phyloP scores from a whole-genome alignment of 352 stramenopile genomes.

The Phytopythium mirpurense region DNA sequence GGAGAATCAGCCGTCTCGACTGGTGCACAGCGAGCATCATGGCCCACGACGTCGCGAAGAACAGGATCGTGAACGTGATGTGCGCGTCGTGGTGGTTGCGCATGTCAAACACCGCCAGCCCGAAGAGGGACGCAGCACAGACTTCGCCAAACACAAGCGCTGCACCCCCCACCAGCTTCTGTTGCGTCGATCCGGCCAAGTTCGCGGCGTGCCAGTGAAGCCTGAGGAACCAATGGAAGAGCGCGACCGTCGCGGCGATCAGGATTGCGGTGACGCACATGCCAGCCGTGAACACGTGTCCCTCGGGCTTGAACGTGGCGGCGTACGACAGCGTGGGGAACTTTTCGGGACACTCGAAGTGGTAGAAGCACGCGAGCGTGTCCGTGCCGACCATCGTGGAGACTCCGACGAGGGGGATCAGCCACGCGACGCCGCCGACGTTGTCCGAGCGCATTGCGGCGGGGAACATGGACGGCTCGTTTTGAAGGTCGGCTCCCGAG shows the following conservation, averaged over 20 bases:
- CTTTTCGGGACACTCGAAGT: constrained; percentile 68
- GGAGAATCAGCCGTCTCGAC: constrained; percentile 34
- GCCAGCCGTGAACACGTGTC: constrained; percentile 58
- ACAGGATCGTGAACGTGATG: constrained; percentile 62
- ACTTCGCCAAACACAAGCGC: constrained; percentile 23
- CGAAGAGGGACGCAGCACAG: constrained; percentile 42
- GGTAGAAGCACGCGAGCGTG: constrained; percentile 51
- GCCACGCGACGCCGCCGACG: constrained; percentile 55
- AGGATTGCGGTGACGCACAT: constrained; percentile 79
- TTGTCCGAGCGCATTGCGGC: constrained; percentile 33
- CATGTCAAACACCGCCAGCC: constrained; percentile 78
- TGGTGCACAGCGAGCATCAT: constrained; percentile 57
- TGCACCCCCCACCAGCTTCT: background rate
- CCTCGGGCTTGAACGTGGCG: constrained; percentile 68
- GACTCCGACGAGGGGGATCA: constrained; percentile 70
- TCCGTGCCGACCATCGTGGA: constrained; percentile 73
- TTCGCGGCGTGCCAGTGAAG: constrained; percentile 15
- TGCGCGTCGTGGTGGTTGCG: constrained; percentile 62
- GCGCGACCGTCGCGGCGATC: constrained; percentile 44
- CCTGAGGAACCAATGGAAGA: constrained; percentile 72
- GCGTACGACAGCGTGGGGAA: constrained; percentile 86
- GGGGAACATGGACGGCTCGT: constrained; percentile 6
- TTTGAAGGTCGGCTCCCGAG: background rate
- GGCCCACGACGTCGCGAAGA: constrained; percentile 72
- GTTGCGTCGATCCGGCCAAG: background rate